Evolutionary conservation across 2,329 filamentous ascomycete species (phyloP), one percentile per base, ranked within the genome.

Genomic region (Emmonsia crescens): DNA sequence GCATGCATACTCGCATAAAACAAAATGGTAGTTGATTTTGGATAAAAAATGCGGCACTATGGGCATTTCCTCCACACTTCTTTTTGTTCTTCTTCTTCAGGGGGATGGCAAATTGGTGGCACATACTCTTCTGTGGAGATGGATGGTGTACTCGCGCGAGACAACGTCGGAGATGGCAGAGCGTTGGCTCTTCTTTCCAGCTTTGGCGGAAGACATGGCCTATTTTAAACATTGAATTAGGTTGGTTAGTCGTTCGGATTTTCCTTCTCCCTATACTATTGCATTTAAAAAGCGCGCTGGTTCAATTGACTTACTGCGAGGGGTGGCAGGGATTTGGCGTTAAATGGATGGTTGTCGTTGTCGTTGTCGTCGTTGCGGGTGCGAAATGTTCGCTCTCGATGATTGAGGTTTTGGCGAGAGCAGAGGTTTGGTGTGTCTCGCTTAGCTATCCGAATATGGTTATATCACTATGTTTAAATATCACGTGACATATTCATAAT

Each of bases 121-220:
- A 89, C 89, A 79, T 92, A 95, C 90, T 82, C 93, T 89, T 89
- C 96, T 97, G 90, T 99, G 94, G 75, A 99, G 84, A 87, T 99
- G 93, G 84, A 99, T 97, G 81, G 94, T 99, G 88, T 99, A 99
- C 85, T 99, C 95, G 86, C 94, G 91, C 76, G 94, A 88, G 80
- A 99, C 93, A 78, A 99, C 95, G 82, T 99, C 93, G 81, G 91
- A 88, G 81, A 99, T 96, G 83, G 95, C 95, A 81, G 91, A 96
- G 78, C 92, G 90, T 75, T 80, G 78, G 72, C 79, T 73, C 82
- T 88, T 89, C 83, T 87, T 88, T 78, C 80, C 82, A 74, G 80
- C 82, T 86, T 88, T 78, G 75, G 74, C 70, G 70, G 78, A 84
- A 74, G 85, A 87, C 85, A 88, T 88, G 59, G 48, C 59, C 59